Percentiles rank a stretch among this genome's conserved stretches.
Conservation (phyloP, 176 grass and related monocot species). For the Triticum dicoccoides region DNA sequence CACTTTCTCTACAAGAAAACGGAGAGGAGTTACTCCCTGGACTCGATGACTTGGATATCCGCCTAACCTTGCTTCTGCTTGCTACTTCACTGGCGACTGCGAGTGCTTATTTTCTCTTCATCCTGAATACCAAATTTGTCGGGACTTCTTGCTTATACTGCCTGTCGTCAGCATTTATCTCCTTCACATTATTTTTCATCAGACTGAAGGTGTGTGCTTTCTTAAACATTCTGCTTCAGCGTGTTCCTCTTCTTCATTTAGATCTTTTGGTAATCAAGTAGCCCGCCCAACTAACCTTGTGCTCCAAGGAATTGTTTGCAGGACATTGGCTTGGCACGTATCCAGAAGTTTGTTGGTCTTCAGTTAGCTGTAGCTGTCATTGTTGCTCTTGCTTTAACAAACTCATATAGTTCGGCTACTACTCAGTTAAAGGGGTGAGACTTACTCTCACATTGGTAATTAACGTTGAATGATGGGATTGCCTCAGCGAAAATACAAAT, state of each 20-base stretch:
- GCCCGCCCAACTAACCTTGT: background rate
- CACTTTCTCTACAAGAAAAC: slow-evolving; percentile 73
- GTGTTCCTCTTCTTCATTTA: background rate
- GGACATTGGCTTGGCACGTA: slow-evolving; percentile 72
- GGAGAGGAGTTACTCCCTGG: slow-evolving; percentile 45
- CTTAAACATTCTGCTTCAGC: background rate
- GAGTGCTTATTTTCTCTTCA: slow-evolving; percentile 86
- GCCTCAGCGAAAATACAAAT: background rate
- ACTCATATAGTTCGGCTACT: slow-evolving; percentile 58
- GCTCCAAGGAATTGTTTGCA: slow-evolving; percentile 22
- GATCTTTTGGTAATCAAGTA: background rate
- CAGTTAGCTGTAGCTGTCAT: slow-evolving; percentile 69
- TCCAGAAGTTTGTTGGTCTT: slow-evolving; percentile 63
- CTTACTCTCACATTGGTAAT: slow-evolving; percentile 15
- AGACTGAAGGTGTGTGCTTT: slow-evolving; percentile 65
- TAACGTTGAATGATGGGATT: background rate
- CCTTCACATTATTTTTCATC: slow-evolving; percentile 79
- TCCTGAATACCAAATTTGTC: slow-evolving; percentile 77
- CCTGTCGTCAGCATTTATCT: slow-evolving; percentile 71
- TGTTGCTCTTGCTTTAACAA: slow-evolving; percentile 69
- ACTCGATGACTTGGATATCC: slow-evolving; percentile 52
- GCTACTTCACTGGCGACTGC: slow-evolving; percentile 90
- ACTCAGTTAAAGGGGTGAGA: slow-evolving; percentile 59
- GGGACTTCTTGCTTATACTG: slow-evolving; percentile 84
- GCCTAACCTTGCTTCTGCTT: slow-evolving; percentile 57